Conservation (phyloP, 2,329 filamentous ascomycete genomes). For the Mycosphaerella arachidis region DNA sequence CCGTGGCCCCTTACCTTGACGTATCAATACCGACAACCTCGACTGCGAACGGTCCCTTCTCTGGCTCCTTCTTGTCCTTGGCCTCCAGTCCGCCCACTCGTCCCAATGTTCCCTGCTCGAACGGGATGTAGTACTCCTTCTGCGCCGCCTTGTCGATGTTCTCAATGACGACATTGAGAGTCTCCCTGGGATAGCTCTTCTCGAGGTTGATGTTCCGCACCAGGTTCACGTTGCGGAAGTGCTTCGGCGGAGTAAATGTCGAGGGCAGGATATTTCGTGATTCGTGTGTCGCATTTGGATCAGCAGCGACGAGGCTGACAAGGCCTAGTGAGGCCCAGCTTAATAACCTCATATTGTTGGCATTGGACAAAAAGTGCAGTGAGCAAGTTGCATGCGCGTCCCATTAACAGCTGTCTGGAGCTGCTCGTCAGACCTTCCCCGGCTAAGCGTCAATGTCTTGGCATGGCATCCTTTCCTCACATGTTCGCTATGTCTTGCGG, state of each 20-base stretch:
- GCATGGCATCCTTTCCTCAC: not conserved
- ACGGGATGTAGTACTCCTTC: slow-evolving; percentile 85
- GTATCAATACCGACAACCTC: slow-evolving; percentile 59
- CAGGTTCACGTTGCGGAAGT: slow-evolving; percentile 90
- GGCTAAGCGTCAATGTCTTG: not conserved
- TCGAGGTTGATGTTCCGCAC: slow-evolving; percentile 87
- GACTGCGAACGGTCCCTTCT: slow-evolving; percentile 61
- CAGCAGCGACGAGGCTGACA: slow-evolving; percentile 54
- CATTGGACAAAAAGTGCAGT: slow-evolving; percentile 5
- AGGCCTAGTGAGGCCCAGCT: slow-evolving; percentile 38
- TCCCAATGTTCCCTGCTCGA: slow-evolving; percentile 69
- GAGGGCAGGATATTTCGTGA: slow-evolving; percentile 46
- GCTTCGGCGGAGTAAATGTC: slow-evolving; percentile 75
- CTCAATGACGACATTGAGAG: slow-evolving; percentile 89
- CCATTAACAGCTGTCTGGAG: not conserved
- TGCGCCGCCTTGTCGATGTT: slow-evolving; percentile 77
- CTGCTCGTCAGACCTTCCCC: not conserved
- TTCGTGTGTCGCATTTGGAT: slow-evolving; percentile 54
- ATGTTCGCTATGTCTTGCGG: not conserved
- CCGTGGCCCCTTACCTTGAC: slow-evolving; percentile 43
- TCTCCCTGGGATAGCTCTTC: slow-evolving; percentile 86
- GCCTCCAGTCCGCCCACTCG: slow-evolving; percentile 84
- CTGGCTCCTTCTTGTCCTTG: slow-evolving; percentile 79
- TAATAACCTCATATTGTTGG: slow-evolving; percentile 28
- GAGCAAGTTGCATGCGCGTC: not conserved